Evolutionary conservation across 2,329 filamentous ascomycete species (phyloP), one percentile per base, ranked within the genome.

Genomic region (Diaporthe velutina): DNA sequence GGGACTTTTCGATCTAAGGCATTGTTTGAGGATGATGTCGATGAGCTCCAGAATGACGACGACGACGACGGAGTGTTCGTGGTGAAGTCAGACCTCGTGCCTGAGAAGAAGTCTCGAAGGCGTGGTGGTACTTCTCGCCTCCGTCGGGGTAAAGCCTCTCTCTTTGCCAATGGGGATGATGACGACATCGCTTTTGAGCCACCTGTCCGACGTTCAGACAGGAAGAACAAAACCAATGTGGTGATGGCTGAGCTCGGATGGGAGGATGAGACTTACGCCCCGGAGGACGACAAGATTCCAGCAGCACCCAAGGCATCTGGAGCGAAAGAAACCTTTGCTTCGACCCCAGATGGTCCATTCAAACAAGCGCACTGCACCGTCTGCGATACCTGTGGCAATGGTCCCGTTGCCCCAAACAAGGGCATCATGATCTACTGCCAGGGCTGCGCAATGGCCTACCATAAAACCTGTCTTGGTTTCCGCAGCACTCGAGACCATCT

Each of bases 341-440:
- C 87, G 0, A 80, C 95, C 1, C 84, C 86, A 5, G 88, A 91
- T 19, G 90, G 93, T 52, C 84, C 88, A 3, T 99, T 99, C 82
- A 88, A 89, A 71, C 85, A 87, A 30, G 89, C 90, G 15, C 97
- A 99, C 82, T 90, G 89, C 61, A 86, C 90, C 54, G 86, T 85
- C 10, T 99, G 97, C 82, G 92, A 94, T 78, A 89, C 91, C 3
- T 99, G 97, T 80, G 85, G 84, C 64, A 83, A 85, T n/a, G 84
- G 82, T 22, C 88, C 89, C 12, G 85, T 89, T 64, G 85, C 88
- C 30, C 82, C 84, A 1, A 88, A 86, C 74, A 93, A 92, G 80
- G 95, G 94, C 0, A 87, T 90, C 52, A 86, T 99, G 33, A 89
- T 99, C 45, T 92, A 93, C 80, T 99, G 97, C 79, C 97, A 99